phyloP scores from a whole-genome alignment of 1,284 basidiomycete species.

The Tetrapyrgos nigripes region DNA sequence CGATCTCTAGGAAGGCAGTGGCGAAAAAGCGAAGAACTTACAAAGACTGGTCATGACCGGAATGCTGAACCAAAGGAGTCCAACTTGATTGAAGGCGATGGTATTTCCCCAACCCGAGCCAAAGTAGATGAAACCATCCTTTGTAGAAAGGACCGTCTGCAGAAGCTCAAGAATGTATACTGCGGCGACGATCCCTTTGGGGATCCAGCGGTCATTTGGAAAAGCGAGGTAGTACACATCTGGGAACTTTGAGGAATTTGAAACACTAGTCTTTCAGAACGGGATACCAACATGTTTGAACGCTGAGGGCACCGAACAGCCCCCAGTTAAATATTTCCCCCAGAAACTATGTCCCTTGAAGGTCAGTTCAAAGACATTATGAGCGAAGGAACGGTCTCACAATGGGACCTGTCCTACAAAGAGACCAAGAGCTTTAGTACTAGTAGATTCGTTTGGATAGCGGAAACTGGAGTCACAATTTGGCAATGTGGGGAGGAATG shows the following conservation, averaged over 20 bases:
- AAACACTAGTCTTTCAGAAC: no score
- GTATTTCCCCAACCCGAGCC: conserved; percentile 9
- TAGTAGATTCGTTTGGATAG: no score
- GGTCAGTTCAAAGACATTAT: no score
- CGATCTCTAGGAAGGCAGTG: background rate
- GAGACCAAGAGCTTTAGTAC: no score
- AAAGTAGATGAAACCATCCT: conserved; percentile 11
- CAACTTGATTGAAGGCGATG: conserved; percentile 1
- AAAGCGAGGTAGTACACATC: conserved; percentile 15
- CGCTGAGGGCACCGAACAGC: conserved; percentile 26
- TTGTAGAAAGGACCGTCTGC: conserved; percentile 6
- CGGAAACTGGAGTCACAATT: no score
- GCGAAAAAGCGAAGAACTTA: background rate
- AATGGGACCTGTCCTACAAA: no score
- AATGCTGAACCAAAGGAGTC: conserved; percentile 8
- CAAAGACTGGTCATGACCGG: conserved; percentile 12
- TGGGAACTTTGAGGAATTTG: background rate
- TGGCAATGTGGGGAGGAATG: no score
- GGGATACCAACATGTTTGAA: conserved; percentile 25
- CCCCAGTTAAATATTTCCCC: conserved; percentile 31
- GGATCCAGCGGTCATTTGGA: conserved; percentile 9
- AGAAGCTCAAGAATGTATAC: conserved; percentile 11
- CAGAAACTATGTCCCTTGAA: conserved; percentile 28
- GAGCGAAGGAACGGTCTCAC: no score
- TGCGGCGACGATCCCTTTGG: conserved; percentile 7